Evolutionary conservation across 495 filamentous ascomycete species (phyloP), one percentile per base, ranked within the genome.

Genomic region (Penicillium angulare): DNA sequence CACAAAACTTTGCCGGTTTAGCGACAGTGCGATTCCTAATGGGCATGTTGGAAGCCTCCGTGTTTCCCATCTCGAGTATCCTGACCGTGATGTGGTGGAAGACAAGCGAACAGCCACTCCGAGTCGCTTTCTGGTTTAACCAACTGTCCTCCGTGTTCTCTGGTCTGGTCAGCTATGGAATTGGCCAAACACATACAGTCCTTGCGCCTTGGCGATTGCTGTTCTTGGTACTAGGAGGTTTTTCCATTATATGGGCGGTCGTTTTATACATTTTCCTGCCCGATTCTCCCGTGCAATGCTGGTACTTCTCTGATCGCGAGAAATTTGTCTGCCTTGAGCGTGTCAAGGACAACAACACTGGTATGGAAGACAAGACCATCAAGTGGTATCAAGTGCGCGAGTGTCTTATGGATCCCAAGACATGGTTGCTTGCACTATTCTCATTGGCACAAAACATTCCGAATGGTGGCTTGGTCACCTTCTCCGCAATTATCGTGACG

Each of bases 381-480:
- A 75, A 68, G 50, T 71, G 75, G 35, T 79, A 85, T 34, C 74
- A 77, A 52, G 69, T 68, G 13, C 75, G 77, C 5, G 79, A 82
- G 47, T 66, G 69, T 24, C 47, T 77, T 1, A 35, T 51, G 13
- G 67, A 83, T 57, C 72, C 73, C 0, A 76, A 76, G 60, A 77
- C 65, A 1, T 71, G 65, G 64, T 32, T 57, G 26, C 51, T 64
- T 26, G 57, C 59, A n/a, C 23, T 67, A 10, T 47, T 65, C 5
- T 57, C 56, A 10, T 23, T 68, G 2, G 27, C 56, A 6, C 56
- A 57, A 18, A 63, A 66, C 16, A 55, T 67, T 22, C 64, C 64
- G 0, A 69, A 65, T 41, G 72, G 71, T 26, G 71, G 66, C 12
- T 43, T 76, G 2, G 56, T 52, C 16, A 71, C 59, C 10, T 75